Conservation (phyloP, 1,284 basidiomycete species). For the Jaminaea rosea region DNA sequence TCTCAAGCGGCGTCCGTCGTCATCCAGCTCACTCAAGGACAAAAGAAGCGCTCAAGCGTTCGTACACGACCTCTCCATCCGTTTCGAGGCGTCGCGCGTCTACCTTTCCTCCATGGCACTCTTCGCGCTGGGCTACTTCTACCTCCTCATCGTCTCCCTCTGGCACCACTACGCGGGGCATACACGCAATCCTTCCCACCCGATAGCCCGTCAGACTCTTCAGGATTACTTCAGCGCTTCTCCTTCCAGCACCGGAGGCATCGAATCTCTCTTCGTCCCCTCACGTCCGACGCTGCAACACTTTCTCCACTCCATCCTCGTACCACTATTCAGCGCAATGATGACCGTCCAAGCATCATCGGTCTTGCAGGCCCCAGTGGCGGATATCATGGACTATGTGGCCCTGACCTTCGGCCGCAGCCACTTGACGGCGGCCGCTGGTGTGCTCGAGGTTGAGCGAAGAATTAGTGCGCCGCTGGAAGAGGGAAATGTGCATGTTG, state of each 20-base stretch:
- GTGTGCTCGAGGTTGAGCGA: constrained; percentile 32
- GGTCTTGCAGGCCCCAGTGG: constrained; percentile 25
- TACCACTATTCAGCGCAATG: constrained; percentile 34
- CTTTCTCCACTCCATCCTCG: constrained; percentile 26
- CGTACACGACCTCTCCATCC: background rate
- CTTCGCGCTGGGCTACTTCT: constrained; percentile 30
- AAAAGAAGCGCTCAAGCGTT: no score
- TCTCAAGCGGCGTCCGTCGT: background rate
- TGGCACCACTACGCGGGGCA: constrained; percentile 25
- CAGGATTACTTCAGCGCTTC: constrained; percentile 4
- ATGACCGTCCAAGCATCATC: constrained; percentile 25
- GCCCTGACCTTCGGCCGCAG: constrained; percentile 31
- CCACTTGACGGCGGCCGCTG: constrained; percentile 38
- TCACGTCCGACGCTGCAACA: background rate
- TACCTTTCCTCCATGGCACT: constrained; percentile 13
- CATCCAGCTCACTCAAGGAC: background rate
- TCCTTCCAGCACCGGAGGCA: no score
- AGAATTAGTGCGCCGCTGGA: constrained; percentile 7
- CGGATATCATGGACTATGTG: constrained; percentile 42
- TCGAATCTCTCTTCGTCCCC: no score
- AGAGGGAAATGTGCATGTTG: background rate
- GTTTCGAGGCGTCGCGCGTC: background rate
- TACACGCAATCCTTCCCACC: constrained; percentile 21
- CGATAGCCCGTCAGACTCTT: constrained; percentile 15
- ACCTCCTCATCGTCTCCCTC: constrained; percentile 23